Evolutionary conservation across 1,284 basidiomycete genomes (phyloP).

Genomic region (Exobasidium rhododendri): DNA sequence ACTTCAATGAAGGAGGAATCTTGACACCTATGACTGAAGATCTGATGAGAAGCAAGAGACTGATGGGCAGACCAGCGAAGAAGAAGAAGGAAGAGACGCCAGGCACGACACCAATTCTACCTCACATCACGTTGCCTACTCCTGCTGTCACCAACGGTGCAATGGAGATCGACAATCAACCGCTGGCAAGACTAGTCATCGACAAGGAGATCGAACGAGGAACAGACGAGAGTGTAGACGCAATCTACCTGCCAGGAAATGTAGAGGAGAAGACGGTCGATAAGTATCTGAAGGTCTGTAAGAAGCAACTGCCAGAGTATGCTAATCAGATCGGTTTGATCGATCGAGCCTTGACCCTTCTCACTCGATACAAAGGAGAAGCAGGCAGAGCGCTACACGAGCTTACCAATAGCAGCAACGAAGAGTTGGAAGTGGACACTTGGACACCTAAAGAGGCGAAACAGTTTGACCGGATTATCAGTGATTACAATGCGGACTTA

Average conservation of each 20-base stretch:
- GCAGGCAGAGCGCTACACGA: conserved; percentile 73
- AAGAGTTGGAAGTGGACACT: conserved; percentile 55
- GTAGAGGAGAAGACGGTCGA: conserved; percentile 1
- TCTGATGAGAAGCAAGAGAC: not conserved
- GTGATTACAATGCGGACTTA: conserved; percentile 71
- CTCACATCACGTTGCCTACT: not conserved
- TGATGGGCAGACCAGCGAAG: conserved; percentile 12
- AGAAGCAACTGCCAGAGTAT: conserved; percentile 6
- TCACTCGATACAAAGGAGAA: conserved; percentile 67
- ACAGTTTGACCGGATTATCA: conserved; percentile 72
- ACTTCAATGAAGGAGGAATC: conserved; percentile 22
- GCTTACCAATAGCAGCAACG: conserved; percentile 63
- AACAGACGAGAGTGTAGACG: conserved; percentile 69
- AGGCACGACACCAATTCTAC: not conserved
- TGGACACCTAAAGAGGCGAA: conserved; percentile 70
- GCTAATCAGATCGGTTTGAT: conserved; percentile 69
- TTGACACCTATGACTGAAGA: conserved; percentile 21
- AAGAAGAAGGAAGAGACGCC: conserved; percentile 8
- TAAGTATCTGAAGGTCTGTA: conserved; percentile 5
- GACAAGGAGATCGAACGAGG: conserved; percentile 62
- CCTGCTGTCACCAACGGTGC: not conserved
- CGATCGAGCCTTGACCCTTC: conserved; percentile 84
- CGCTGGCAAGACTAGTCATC: not conserved
- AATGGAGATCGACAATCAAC: not conserved
- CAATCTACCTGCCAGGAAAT: not conserved